These are phyloP conservation scores for Hypoxylon sp. DNA, from an alignment of 2,329 filamentous ascomycete genomes.

Conservation along the genomic window DNA sequence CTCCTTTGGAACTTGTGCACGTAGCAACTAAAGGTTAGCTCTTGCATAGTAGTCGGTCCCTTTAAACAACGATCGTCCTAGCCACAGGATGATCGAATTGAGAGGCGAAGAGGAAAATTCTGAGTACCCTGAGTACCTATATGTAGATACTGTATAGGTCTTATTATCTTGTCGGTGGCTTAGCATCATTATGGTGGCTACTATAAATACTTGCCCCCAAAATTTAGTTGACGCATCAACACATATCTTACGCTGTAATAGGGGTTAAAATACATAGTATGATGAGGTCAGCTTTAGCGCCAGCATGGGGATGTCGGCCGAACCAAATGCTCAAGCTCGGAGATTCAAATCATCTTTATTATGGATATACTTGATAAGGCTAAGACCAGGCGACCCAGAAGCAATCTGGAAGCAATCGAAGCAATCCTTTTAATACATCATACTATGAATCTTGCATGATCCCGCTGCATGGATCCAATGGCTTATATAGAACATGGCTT, in stretches of 20 bases:
- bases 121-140: neutral
- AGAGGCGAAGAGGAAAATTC: constrained; percentile 9
- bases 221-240: constrained; percentile 15
- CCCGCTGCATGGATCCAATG: constrained; percentile 13
- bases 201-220: constrained; percentile 40
- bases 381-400: constrained; percentile 7
- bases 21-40: constrained; percentile 17
- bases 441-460: constrained; percentile 36
- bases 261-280: constrained; percentile 3
- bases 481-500: constrained; percentile 19
- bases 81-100: constrained; percentile 15
- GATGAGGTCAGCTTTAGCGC: constrained; percentile 16
- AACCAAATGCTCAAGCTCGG: constrained; percentile 5
- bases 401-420: constrained; percentile 9
- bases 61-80: constrained; percentile 8
- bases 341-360: constrained; percentile 11
- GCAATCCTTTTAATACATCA: constrained; percentile 26
- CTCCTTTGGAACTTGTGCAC: constrained; percentile 9
- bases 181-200: constrained; percentile 33
- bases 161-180: constrained; percentile 23
- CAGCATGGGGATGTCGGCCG: constrained; percentile 1
- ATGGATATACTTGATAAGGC: constrained; percentile 12
- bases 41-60: constrained; percentile 10
- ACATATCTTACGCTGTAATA: constrained; percentile 22
- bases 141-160: constrained; percentile 16